phyloP scores from a whole-genome alignment of 2,329 filamentous ascomycete species.

The Ophiostoma sp. region DNA sequence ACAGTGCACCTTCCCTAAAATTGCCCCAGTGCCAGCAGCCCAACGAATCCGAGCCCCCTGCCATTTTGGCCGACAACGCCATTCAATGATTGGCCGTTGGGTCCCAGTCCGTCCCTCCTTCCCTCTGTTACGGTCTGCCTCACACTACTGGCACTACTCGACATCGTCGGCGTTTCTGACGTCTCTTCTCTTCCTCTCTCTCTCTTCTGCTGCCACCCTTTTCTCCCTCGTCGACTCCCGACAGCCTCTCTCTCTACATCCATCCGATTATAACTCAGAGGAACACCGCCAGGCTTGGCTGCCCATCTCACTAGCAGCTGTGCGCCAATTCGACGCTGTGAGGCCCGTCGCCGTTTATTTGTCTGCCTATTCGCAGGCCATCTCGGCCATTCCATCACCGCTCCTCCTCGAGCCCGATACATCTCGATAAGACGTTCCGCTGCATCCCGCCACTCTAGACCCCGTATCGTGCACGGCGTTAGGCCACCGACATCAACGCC shows the following conservation, averaged over 20 bases:
- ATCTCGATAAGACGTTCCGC: not conserved
- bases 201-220: not conserved
- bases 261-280: not conserved
- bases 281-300: not conserved
- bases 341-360: slow-evolving; percentile 11
- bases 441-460: not conserved
- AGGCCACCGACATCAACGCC: too few species aligned
- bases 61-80: slow-evolving; percentile 10
- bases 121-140: slow-evolving; percentile 14
- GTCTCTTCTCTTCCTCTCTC: not conserved
- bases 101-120: slow-evolving; percentile 17
- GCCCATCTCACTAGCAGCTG: slow-evolving; percentile 4
- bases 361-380: slow-evolving; percentile 16
- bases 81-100: slow-evolving; percentile 18
- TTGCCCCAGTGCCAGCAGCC: not conserved
- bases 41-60: slow-evolving; percentile 19
- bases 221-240: slow-evolving; percentile 10
- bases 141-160: slow-evolving; percentile 5
- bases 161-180: slow-evolving; percentile 5
- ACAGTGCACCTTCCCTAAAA: not conserved
- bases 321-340: slow-evolving; percentile 3
- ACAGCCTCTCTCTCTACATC: not conserved
- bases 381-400: slow-evolving; percentile 4
- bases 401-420: not conserved
- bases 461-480: too few species aligned